Base-by-base conservation (phyloP, 331 rosid genomes). In the Phaseolus coccineus region DNA sequence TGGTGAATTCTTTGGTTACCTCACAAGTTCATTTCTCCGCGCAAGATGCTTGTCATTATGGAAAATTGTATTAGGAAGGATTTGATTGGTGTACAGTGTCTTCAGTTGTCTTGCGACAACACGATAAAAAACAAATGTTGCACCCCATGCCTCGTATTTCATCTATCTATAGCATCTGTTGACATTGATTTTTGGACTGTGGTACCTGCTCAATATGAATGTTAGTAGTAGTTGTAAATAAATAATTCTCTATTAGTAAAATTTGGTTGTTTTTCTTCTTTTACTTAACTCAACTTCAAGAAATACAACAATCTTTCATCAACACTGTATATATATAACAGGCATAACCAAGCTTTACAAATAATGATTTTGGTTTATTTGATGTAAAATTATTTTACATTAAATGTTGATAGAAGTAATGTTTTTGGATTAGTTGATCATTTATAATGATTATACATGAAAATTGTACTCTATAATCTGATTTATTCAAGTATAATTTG, bases 21-120 rank as follows among this genome's bases (percentile, higher is more conserved):
- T 13, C 12, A 44, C 16, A 44, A 19, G 71, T 44, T 69, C 69
- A 55, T 71, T 25, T 83, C 56, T 74, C 33, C 57, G 24, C 37
- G 56, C 69, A 74, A 61, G 55, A 75, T 74, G 71, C 24, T 81
- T 77, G 71, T 55, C 72, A 51, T 51, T 50, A 65, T 73, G 80
- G 50, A 47, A 76, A 73, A 11, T 33, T 83, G 80, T 77, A 53
- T 31, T 46, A 55, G 74, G 82, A 77, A 66, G 52, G 25, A 79
- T 73, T 42, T 52, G 62, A 74, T 83, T 64, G 47, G 62, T 83
- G 84, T 84, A 84, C 65, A 79, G 78, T 50, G 24, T 59, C 72
- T 40, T 68, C 14, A 64, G 46, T 79, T 79, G 84, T 79, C 77
- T 28, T 37, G 31, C 51, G 62, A 67, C 81, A 47, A 22, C 55